phyloP scores from a whole-genome alignment of 805 yeast species.

The Blastobotrys peoriensis region DNA sequence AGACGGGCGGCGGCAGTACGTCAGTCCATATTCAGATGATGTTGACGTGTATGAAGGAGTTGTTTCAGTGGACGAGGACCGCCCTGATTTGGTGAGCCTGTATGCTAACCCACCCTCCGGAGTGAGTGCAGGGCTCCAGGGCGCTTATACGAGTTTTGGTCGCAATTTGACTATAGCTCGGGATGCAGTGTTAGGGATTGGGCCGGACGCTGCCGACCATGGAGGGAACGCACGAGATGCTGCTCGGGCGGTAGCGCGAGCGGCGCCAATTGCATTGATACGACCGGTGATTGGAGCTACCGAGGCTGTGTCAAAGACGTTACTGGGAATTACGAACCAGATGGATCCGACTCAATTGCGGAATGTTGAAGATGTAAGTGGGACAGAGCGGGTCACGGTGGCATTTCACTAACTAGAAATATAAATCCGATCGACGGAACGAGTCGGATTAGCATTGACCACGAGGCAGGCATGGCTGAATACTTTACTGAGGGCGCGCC shows the following conservation, averaged over 20 bases:
- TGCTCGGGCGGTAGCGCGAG: slow-evolving; percentile 58
- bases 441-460: too few species aligned
- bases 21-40: slow-evolving; percentile 22
- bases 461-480: too few species aligned
- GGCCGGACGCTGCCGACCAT: slow-evolving; percentile 51
- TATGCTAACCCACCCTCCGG: slow-evolving; percentile 81
- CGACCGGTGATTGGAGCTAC: slow-evolving; percentile 91
- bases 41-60: slow-evolving; percentile 7
- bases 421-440: too few species aligned
- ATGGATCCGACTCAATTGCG: slow-evolving; percentile 40
- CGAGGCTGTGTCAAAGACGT: slow-evolving; percentile 76
- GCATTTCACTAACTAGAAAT: too few species aligned
- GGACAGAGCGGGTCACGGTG: background rate
- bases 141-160: slow-evolving; percentile 71
- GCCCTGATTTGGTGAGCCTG: slow-evolving; percentile 45
- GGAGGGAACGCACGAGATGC: slow-evolving; percentile 58
- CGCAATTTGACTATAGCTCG: slow-evolving; percentile 61
- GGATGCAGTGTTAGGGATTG: slow-evolving; percentile 54
- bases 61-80: slow-evolving; percentile 19
- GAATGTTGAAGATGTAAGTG: slow-evolving; percentile 20
- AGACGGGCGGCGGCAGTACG: slow-evolving; percentile 7
- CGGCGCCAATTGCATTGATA: slow-evolving; percentile 73
- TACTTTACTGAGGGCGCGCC: too few species aligned
- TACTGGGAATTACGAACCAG: slow-evolving; percentile 78
- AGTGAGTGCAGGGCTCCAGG: slow-evolving; percentile 61